Evolutionary conservation across 345 rosid genomes (phyloP), one percentile per base, ranked within the genome.

Genomic region (Leavenworthia alabamica): DNA sequence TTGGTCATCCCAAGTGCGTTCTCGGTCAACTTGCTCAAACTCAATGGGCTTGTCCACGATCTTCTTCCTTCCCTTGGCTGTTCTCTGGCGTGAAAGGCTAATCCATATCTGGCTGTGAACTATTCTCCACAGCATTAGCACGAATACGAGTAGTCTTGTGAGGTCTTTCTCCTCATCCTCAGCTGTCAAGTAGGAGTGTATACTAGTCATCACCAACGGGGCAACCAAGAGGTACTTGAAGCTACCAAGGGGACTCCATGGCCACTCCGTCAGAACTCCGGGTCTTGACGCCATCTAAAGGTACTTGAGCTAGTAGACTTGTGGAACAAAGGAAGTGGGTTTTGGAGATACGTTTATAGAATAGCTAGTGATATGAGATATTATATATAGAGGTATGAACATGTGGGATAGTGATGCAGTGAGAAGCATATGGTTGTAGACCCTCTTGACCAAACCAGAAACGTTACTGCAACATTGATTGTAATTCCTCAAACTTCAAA

Each of bases 11-110:
- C 91, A 83, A 46, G 72, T 63, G 12, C 64, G 73, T 68, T 90
- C 92, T 24, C 90, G 50, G 60, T 86, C 97, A 3, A 89, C 85
- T 66, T 89, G 95, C 0, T 86, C 91, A 16, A 86, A 86, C n/a
- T 86, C 90, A 13, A 85, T 79, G 65, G 80, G 79, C 59, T 72
- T 82, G 73, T 87, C 90, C 15, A 86, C 67, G 56, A 86, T 82
- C 72, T 83, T 66, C 31, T 49, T 78, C 42, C 40, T 75, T 10
- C 97, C 90, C 56, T 56, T 78, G 50, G 90, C 90, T 0, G 86
- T 82, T 14, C 75, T 56, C 14, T 83, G 77, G 15, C 97, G 85
- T 8, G 90, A 85, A 1, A 79, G 41, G 31, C 78, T 74, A 23
- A 90, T 83, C 95, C 83, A 90, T 4, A 83, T 16, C 74, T 79